A percentile compares a stretch with the other conserved stretches of the same genome.
Conservation (phyloP, 352 stramenopile genomes). For the Phytophthora kernoviae region DNA sequence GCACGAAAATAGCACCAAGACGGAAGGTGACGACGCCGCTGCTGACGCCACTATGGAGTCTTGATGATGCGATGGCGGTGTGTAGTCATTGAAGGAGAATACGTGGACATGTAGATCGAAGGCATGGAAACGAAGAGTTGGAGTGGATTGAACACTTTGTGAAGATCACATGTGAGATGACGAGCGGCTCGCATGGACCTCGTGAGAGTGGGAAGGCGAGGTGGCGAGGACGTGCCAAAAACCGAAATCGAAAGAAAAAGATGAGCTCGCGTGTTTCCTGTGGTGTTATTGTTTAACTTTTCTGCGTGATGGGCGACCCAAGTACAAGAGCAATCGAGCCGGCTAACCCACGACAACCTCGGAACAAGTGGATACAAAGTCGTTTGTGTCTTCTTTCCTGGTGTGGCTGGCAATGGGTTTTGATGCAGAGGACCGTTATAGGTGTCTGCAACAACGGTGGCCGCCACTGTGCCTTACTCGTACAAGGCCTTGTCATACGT, state of each 20-base stretch:
- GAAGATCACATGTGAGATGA: conserved; percentile 25
- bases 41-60: conserved; percentile 39
- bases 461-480: conserved; percentile 44
- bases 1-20: conserved; percentile 28
- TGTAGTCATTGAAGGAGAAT: conserved; percentile 26
- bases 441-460: neutral
- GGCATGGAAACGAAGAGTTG: conserved; percentile 25
- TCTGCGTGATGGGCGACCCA: conserved; percentile 30
- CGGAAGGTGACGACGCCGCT: conserved; percentile 21
- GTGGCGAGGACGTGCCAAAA: conserved; percentile 19
- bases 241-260: conserved; percentile 49
- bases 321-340: conserved; percentile 14
- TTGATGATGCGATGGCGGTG: conserved; percentile 23
- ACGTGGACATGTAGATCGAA: conserved; percentile 31
- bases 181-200: conserved; percentile 26
- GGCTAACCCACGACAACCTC: conserved; percentile 5
- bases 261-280: conserved; percentile 44
- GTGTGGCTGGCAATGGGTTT: conserved; percentile 14
- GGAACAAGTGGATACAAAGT: conserved; percentile 10
- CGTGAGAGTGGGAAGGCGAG: conserved; percentile 23
- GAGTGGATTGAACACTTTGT: conserved; percentile 24
- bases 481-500: conserved; percentile 83
- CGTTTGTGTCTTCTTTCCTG: conserved; percentile 1
- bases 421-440: conserved; percentile 4
- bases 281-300: conserved; percentile 40